phyloP scores from a whole-genome alignment of 345 rosid species.

The Bruguiera sexangula region DNA sequence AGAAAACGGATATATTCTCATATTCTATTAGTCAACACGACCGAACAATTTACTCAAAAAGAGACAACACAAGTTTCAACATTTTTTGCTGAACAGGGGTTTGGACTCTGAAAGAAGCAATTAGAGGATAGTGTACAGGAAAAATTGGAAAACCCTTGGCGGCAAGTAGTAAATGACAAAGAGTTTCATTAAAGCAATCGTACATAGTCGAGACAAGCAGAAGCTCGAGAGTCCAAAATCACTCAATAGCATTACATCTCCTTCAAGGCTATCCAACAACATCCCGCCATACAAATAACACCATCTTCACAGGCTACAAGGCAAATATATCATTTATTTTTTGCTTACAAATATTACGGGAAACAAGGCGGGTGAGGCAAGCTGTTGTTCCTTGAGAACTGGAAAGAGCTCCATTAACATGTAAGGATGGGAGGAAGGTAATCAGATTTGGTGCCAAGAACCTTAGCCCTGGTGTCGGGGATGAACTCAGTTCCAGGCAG shows the following conservation, averaged over 20 bases:
- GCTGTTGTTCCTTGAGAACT: background rate
- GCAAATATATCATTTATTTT: slow-evolving; percentile 16
- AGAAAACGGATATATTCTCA: too few relatives aligned
- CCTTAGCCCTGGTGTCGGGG: slow-evolving; percentile 88
- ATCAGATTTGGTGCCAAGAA: slow-evolving; percentile 86
- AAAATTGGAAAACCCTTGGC: too few relatives aligned
- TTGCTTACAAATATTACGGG: background rate
- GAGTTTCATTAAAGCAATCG: background rate
- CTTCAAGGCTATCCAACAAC: slow-evolving; percentile 14
- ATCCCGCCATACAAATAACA: slow-evolving; percentile 1
- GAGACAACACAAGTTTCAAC: too few relatives aligned
- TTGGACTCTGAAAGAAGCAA: too few relatives aligned
- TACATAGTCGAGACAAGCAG: background rate
- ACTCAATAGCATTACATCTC: slow-evolving; percentile 19
- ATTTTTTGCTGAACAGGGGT: too few relatives aligned
- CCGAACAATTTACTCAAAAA: too few relatives aligned
- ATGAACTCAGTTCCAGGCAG: slow-evolving; percentile 65
- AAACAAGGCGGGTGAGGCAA: background rate
- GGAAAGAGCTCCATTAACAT: slow-evolving; percentile 35
- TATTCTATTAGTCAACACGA: too few relatives aligned
- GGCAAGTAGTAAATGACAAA: background rate
- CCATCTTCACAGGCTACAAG: background rate
- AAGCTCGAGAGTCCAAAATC: slow-evolving; percentile 1
- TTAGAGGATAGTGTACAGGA: too few relatives aligned
- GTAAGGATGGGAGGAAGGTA: slow-evolving; percentile 95